Conservation (phyloP, 139 green algal species). For the Haematococcus lacustris region DNA sequence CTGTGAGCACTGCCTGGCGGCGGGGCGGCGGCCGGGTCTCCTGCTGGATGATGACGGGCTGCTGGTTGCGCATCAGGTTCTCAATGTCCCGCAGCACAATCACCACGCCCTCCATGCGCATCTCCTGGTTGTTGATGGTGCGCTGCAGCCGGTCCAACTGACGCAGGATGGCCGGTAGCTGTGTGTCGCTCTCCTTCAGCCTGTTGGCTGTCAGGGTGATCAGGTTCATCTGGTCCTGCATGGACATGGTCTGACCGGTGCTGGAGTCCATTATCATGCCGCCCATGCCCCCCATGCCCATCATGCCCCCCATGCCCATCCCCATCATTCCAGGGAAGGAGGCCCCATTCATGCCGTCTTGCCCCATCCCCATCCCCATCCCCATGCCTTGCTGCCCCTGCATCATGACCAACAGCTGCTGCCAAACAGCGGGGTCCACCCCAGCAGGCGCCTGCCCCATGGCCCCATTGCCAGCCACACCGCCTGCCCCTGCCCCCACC, state of each 20-base stretch:
- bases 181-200: slow-evolving; percentile 31
- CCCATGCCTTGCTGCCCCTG: not conserved
- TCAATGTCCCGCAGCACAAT: slow-evolving; percentile 41
- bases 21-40: slow-evolving; percentile 17
- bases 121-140: slow-evolving; percentile 38
- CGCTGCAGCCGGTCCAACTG: slow-evolving; percentile 37
- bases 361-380: not conserved
- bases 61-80: slow-evolving; percentile 47
- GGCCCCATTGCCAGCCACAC: not conserved
- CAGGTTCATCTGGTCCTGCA: slow-evolving; percentile 22
- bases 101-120: slow-evolving; percentile 38
- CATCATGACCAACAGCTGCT: too few species aligned
- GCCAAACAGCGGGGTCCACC: not conserved
- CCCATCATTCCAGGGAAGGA: slow-evolving; percentile 7
- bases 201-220: slow-evolving; percentile 22
- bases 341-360: not conserved
- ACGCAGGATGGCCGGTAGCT: slow-evolving; percentile 32
- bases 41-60: slow-evolving; percentile 38
- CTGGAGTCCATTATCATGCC: slow-evolving; percentile 3
- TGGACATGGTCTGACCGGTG: slow-evolving; percentile 1
- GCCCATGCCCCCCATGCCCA: not conserved
- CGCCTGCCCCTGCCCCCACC: not conserved
- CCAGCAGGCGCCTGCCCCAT: too few species aligned
- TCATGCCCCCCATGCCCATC: not conserved
- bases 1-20: slow-evolving; percentile 13